Conservation (phyloP, 345 rosid species). For the Pugionium cornutum region DNA sequence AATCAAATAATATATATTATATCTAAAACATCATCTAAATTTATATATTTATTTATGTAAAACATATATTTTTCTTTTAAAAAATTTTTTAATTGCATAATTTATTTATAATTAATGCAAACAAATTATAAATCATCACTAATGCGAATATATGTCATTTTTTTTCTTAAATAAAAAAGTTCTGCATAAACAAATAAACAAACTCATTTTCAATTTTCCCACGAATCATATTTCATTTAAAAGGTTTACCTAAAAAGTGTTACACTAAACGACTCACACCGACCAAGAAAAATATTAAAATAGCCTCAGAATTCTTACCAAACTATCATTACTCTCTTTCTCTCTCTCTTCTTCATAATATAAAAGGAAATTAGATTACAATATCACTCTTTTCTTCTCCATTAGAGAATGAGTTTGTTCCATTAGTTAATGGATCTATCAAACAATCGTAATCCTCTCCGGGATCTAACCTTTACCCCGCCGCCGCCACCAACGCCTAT, state of each 20-base stretch:
- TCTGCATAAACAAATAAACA: constrained; percentile 2
- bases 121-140: too few relatives aligned
- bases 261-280: constrained; percentile 27
- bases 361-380: too few relatives aligned
- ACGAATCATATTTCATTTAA: neutral
- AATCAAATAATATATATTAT: too few relatives aligned
- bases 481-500: constrained; percentile 7
- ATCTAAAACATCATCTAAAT: too few relatives aligned
- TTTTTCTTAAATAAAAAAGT: too few relatives aligned
- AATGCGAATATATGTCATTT: too few relatives aligned
- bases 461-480: constrained; percentile 26
- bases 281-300: constrained; percentile 17
- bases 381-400: too few relatives aligned
- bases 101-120: too few relatives aligned
- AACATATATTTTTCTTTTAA: too few relatives aligned
- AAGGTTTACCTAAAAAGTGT: neutral
- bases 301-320: constrained; percentile 23
- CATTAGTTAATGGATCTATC: constrained; percentile 32
- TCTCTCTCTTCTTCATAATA: neutral
- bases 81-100: too few relatives aligned
- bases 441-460: constrained; percentile 5
- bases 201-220: constrained; percentile 19
- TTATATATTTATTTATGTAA: too few relatives aligned
- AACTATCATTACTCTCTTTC: constrained; percentile 29
- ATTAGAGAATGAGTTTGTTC: too few relatives aligned